Evolutionary conservation across 495 filamentous ascomycete species (phyloP).

Genomic region (Cryomyces antarcticus): DNA sequence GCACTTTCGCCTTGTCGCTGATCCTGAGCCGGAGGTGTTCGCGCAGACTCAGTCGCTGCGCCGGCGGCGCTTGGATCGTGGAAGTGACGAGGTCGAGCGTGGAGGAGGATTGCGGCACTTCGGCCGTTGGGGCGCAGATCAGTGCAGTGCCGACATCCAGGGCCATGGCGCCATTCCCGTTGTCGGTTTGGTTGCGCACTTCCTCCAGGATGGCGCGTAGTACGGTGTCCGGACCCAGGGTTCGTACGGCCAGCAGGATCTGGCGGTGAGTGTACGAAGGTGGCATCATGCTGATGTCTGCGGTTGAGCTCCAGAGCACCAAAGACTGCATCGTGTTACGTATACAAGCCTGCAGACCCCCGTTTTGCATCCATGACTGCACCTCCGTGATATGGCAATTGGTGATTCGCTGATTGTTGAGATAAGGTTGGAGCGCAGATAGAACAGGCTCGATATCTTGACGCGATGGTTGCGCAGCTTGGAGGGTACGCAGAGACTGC

Average conservation of each 20-base stretch:
- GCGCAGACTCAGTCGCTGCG: constrained; percentile 29
- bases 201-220: constrained; percentile 48
- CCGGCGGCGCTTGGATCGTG: constrained; percentile 20
- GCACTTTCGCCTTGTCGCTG: constrained; percentile 38
- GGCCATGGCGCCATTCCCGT: constrained; percentile 36
- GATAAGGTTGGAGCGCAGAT: constrained; percentile 44
- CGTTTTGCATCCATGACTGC: constrained; percentile 46
- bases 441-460: constrained; percentile 55
- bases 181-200: constrained; percentile 32
- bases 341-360: constrained; percentile 41
- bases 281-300: constrained; percentile 40
- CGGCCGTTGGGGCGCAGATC: constrained; percentile 46
- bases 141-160: constrained; percentile 58
- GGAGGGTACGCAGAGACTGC: constrained; percentile 50
- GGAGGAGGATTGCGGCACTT: constrained; percentile 11
- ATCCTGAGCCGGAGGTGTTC: constrained; percentile 47
- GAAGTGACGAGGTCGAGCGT: constrained; percentile 16
- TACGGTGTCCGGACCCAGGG: constrained; percentile 46
- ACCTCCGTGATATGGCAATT: constrained; percentile 51
- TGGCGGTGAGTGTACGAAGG: constrained; percentile 65
- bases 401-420: constrained; percentile 42
- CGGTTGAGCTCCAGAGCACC: constrained; percentile 39
- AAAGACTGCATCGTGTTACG: constrained; percentile 46
- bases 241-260: constrained; percentile 39
- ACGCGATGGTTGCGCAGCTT: constrained; percentile 42